Evolutionary conservation across 352 stramenopile genomes (phyloP).

Genomic region (Stramenopiles sp.): DNA sequence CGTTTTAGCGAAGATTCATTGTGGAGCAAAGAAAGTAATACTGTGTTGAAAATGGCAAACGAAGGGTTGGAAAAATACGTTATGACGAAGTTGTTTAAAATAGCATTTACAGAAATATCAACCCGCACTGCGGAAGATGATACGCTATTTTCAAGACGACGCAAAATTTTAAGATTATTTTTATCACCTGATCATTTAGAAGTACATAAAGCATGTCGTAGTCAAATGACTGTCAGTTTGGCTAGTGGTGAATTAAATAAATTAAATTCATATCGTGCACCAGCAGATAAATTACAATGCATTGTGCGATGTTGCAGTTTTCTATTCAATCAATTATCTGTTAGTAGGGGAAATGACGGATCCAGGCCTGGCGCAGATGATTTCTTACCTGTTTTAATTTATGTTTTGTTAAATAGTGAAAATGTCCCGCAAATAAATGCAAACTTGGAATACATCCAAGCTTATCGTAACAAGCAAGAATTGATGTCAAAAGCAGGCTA

Average conservation of each 20-base stretch:
- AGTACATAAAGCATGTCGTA: conserved; percentile 23
- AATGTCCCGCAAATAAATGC: conserved; percentile 56
- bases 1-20: background rate
- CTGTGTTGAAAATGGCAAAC: background rate
- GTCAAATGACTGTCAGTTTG: conserved; percentile 19
- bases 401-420: conserved; percentile 43
- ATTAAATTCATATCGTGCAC: conserved; percentile 29
- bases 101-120: conserved; percentile 25
- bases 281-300: conserved; percentile 57
- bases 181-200: conserved; percentile 57
- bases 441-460: conserved; percentile 56
- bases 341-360: conserved; percentile 19
- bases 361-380: conserved; percentile 61
- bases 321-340: conserved; percentile 39
- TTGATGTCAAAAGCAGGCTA: conserved; percentile 67
- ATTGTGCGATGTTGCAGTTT: conserved; percentile 44
- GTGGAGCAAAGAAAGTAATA: background rate
- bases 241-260: conserved; percentile 23
- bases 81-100: conserved; percentile 58
- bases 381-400: conserved; percentile 70
- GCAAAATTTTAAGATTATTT: conserved; percentile 46
- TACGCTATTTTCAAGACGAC: conserved; percentile 33
- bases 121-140: conserved; percentile 27
- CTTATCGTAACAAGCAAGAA: conserved; percentile 29
- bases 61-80: conserved; percentile 54